Base-by-base conservation (phyloP, 2,329 filamentous ascomycete genomes). In the Xylariaceae sp. region DNA sequence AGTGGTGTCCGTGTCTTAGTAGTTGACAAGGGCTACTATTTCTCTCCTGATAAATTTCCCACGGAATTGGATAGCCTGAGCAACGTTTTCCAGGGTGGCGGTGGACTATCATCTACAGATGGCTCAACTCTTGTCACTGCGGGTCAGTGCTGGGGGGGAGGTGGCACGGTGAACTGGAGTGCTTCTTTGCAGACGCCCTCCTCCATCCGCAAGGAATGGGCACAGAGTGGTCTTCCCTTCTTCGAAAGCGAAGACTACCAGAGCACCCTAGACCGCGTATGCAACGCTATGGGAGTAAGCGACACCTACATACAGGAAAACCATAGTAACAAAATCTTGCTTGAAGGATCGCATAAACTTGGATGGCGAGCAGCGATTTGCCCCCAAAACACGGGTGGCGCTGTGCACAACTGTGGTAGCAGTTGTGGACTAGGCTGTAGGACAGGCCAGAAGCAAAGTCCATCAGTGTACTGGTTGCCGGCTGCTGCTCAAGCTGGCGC, bases 121-220 rank as follows among this genome's bases (percentile, higher is more conserved):
- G 77, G 78, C 9, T 81, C 82, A 5, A 77, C 88, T 28, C 82
- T 76, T 14, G 73, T 94, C 11, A 71, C 90, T 2, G 84, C 89
- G 0, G 93, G 90, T 1, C 83, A 85, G 53, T 84, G 84, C 28
- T 96, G 89, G 85, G 93, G 93, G 26, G 93, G 93, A 37, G 93
- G 93, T 53, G 92, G 92, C 5, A 92, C 91, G 0, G 75, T 96
- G 66, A 97, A 97, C 74, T 97, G 92, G 92, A 89, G 82, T 67
- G 84, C 84, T 7, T 78, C 77, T 47, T 75, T 87, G 48, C 79
- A 82, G 65, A 89, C 91, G 0, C 91, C 94, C 69, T 86, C 84
- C 23, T 90, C 82, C 62, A 90, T 96, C 1, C 85, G 92, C 3
- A 79, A 85, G 64, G 91, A 96, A 74, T 97, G 94, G 93, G 87